Base-by-base conservation (phyloP, 179 eudicot species). In the Spergularia azorica region DNA sequence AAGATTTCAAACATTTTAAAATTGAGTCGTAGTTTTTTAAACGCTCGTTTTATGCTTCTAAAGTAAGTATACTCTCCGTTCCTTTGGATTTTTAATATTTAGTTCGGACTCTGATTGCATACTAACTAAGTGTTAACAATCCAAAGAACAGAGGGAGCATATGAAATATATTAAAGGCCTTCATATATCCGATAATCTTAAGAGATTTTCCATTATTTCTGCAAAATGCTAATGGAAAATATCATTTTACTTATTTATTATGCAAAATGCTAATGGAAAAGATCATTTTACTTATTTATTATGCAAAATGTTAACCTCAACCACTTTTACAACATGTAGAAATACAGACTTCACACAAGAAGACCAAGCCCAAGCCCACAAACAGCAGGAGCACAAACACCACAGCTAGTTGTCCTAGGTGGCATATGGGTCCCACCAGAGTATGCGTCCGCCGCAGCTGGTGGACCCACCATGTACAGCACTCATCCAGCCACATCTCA, bases 381-480 rank as follows among this genome's bases (percentile, higher is more conserved):
- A 77, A 46, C 81, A 65, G 18, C 71, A n/a, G 82, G 85, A 71
- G 76, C 68, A 12, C 78, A 61, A 36, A 62, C 81, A 50, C 87
- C 87, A 50, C 89, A 86, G 60, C 87, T 83, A 46, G 89, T 86
- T 3, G 87, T 86, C 69, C 74, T 86, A 67, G 89, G 89, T 8
- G 85, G 89, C 20, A 83, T 86, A 70, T 86, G 89, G 89, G 89
- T 86, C 78, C 89, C 84, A 79, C 86, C 86, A 18, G 84, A 83
- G 61, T 83, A 83, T 20, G 86, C 86, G 74, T 72, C 77, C 10
- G 80, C 88, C 0, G 77, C 87, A 8, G 85, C 90, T 6, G 83
- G 91, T 14, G 84, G 84, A 70, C 84, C 87, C 46, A 76, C 92
- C 76, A 88, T 91, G 66, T 94, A 94, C 73, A 83, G 89, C 36